Evolutionary conservation across 176 grass and related monocot genomes (phyloP).

Genomic region (Neostapfia colusana): DNA sequence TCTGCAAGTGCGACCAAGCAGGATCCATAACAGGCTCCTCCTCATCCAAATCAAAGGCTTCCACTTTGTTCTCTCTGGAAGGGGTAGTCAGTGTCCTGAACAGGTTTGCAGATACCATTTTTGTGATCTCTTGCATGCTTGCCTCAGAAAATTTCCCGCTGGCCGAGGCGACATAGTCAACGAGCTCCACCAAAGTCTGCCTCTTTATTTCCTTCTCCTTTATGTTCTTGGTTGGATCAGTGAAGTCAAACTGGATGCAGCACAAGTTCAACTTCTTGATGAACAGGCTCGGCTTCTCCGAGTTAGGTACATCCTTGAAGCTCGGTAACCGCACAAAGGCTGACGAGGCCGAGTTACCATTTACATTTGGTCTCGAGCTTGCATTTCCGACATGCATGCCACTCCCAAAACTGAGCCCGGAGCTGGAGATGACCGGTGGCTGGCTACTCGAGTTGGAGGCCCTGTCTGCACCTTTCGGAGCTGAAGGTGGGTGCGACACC

Average conservation of each 20-base stretch:
- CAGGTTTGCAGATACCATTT: conserved; percentile 63
- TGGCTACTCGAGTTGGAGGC: conserved; percentile 34
- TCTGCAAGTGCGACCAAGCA: conserved; percentile 73
- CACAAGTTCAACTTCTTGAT: conserved; percentile 74
- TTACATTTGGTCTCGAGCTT: conserved; percentile 43
- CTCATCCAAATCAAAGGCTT: conserved; percentile 69
- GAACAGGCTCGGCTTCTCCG: conserved; percentile 66
- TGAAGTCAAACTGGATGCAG: conserved; percentile 63
- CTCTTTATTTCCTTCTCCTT: conserved; percentile 82
- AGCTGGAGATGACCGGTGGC: conserved; percentile 54
- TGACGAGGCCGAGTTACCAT: conserved; percentile 26
- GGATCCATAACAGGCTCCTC: conserved; percentile 88
- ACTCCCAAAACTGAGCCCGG: conserved; percentile 51
- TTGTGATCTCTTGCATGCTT: conserved; percentile 71
- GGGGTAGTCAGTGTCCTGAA: conserved; percentile 58
- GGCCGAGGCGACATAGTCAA: conserved; percentile 53
- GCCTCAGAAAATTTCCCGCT: conserved; percentile 63
- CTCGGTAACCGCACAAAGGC: conserved; percentile 49
- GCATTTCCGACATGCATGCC: conserved; percentile 38
- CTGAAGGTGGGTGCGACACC: conserved; percentile 22
- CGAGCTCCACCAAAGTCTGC: conserved; percentile 76
- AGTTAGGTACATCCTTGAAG: conserved; percentile 77
- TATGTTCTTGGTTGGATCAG: conserved; percentile 59
- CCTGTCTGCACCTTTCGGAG: conserved; percentile 44
- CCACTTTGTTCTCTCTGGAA: conserved; percentile 60